Conservation (phyloP, 306 rosid species). For the Cotoneaster glaucophyllus region DNA sequence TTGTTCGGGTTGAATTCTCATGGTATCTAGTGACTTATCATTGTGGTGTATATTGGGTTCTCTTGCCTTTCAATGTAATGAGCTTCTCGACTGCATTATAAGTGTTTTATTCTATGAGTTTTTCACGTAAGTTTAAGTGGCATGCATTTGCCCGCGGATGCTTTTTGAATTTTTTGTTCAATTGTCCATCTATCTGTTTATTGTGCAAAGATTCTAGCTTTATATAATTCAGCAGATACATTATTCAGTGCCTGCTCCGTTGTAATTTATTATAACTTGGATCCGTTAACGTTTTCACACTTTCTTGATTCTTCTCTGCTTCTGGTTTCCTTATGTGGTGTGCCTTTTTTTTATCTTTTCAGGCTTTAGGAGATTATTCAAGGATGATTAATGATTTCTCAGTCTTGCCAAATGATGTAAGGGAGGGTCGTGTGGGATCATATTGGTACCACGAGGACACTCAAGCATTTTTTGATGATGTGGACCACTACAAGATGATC, state of each 20-base stretch:
- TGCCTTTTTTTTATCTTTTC: background rate
- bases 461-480: conserved; percentile 42
- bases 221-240: background rate
- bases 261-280: background rate
- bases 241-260: background rate
- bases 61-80: background rate
- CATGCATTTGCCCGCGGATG: background rate
- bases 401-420: conserved; percentile 32
- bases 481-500: conserved; percentile 57
- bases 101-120: background rate
- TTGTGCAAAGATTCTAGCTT: background rate
- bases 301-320: background rate
- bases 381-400: conserved; percentile 43
- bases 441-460: conserved; percentile 54
- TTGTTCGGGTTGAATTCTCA: background rate
- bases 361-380: conserved; percentile 61
- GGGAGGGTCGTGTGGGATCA: conserved; percentile 39
- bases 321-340: background rate
- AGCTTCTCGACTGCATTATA: background rate
- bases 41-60: background rate
- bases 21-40: background rate
- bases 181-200: background rate
- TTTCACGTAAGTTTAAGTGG: background rate
- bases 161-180: background rate
- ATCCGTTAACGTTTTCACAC: no score